phyloP scores from a whole-genome alignment of 2,329 filamentous ascomycete genomes.

The Dothistroma septosporum region DNA sequence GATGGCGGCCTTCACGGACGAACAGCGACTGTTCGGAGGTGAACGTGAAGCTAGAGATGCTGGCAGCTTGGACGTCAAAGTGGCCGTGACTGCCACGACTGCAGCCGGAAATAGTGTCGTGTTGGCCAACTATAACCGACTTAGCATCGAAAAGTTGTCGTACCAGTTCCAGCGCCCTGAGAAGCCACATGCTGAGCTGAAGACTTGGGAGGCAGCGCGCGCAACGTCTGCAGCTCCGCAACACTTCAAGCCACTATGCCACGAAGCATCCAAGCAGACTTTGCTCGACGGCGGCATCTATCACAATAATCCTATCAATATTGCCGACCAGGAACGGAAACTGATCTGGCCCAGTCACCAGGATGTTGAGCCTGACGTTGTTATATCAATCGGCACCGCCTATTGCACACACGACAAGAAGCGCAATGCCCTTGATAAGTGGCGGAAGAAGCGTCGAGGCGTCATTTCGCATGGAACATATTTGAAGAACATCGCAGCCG shows the following conservation, averaged over 20 bases:
- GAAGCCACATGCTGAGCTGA: slow-evolving; percentile 34
- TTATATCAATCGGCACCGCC: slow-evolving; percentile 29
- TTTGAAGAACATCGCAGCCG: background rate
- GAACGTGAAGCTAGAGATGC: slow-evolving; percentile 11
- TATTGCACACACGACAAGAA: background rate
- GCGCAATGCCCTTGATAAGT: background rate
- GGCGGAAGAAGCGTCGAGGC: background rate
- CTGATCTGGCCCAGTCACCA: slow-evolving; percentile 26
- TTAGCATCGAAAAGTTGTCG: slow-evolving; percentile 10
- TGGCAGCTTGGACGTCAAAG: slow-evolving; percentile 28
- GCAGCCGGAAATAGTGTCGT: slow-evolving; percentile 34
- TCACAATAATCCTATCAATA: slow-evolving; percentile 28
- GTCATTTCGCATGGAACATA: background rate
- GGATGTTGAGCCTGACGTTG: slow-evolving; percentile 21
- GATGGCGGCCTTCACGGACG: slow-evolving; percentile 32
- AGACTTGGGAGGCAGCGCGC: slow-evolving; percentile 48
- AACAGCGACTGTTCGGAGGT: slow-evolving; percentile 38
- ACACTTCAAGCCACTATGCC: slow-evolving; percentile 48
- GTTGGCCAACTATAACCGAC: slow-evolving; percentile 42
- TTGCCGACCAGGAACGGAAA: slow-evolving; percentile 25
- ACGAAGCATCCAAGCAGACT: slow-evolving; percentile 41
- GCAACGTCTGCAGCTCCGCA: slow-evolving; percentile 48
- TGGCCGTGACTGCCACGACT: slow-evolving; percentile 40
- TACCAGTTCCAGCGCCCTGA: slow-evolving; percentile 39
- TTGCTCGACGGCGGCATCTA: slow-evolving; percentile 26